Percentiles rank a stretch among this genome's conserved stretches.
Conservation (phyloP, 352 stramenopile genomes). For the Phytopythium litorale region DNA sequence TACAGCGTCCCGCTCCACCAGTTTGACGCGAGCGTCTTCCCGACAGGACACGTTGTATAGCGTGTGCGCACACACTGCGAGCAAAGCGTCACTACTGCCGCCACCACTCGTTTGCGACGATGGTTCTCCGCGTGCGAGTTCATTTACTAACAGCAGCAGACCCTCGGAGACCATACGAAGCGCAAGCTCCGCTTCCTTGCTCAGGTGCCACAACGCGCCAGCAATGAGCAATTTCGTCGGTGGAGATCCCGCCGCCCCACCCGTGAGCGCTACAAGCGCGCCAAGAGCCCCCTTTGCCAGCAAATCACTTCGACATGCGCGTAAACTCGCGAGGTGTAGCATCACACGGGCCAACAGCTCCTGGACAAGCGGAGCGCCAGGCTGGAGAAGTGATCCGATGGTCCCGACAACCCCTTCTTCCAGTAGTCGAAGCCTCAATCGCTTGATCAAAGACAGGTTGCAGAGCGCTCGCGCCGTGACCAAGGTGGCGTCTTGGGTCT, state of each 20-base stretch:
- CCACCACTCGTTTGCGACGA: background rate
- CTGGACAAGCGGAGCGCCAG: slow-evolving; percentile 38
- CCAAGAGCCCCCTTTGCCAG: slow-evolving; percentile 68
- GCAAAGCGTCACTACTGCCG: slow-evolving; percentile 14
- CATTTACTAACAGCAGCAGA: slow-evolving; percentile 52
- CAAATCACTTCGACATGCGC: slow-evolving; percentile 60
- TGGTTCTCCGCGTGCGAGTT: slow-evolving; percentile 34
- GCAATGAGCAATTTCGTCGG: slow-evolving; percentile 55
- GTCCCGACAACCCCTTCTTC: slow-evolving; percentile 86
- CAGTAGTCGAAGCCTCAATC: slow-evolving; percentile 74
- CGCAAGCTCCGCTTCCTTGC: slow-evolving; percentile 59
- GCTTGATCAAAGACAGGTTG: slow-evolving; percentile 87
- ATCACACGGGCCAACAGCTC: slow-evolving; percentile 67
- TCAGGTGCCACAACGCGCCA: slow-evolving; percentile 61
- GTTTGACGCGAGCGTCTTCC: slow-evolving; percentile 57
- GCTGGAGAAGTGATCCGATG: slow-evolving; percentile 56
- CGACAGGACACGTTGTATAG: slow-evolving; percentile 74
- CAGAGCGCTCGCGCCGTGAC: slow-evolving; percentile 76
- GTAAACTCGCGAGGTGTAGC: slow-evolving; percentile 61
- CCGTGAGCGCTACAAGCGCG: slow-evolving; percentile 43
- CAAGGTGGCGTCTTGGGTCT: slow-evolving; percentile 36
- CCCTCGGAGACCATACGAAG: slow-evolving; percentile 79
- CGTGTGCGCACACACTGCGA: slow-evolving; percentile 47
- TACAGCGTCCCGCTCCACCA: slow-evolving; percentile 68
- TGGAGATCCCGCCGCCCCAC: slow-evolving; percentile 16